Conservation (phyloP, 2,329 filamentous ascomycete species). For the Corinectria fuckeliana region DNA sequence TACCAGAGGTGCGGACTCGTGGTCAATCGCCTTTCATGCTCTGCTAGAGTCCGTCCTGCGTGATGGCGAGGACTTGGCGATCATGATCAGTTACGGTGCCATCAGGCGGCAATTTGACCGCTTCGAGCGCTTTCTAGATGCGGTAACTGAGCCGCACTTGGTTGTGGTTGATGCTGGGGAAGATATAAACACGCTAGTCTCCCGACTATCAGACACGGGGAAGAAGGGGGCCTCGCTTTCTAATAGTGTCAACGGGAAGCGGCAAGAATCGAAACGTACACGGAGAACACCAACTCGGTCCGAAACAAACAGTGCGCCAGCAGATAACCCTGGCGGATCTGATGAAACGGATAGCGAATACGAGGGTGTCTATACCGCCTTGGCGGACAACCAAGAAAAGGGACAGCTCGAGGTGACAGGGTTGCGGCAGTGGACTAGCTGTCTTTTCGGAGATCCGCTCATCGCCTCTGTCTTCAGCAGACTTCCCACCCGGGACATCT, state of each 20-base stretch:
- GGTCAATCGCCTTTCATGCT: conserved; percentile 63
- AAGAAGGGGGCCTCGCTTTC: conserved; percentile 3
- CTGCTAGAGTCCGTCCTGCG: conserved; percentile 63
- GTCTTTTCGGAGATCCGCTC: conserved; percentile 66
- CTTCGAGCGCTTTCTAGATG: conserved; percentile 57
- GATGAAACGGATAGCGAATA: conserved; percentile 11
- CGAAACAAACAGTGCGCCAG: background rate
- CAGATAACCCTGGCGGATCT: conserved; percentile 2
- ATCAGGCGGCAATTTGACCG: conserved; percentile 60
- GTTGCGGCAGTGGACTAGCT: conserved; percentile 64
- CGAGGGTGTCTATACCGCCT: conserved; percentile 3
- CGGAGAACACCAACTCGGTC: background rate
- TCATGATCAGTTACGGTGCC: conserved; percentile 62
- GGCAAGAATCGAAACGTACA: conserved; percentile 4
- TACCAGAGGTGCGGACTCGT: conserved; percentile 47
- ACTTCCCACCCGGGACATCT: conserved; percentile 51
- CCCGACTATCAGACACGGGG: conserved; percentile 4
- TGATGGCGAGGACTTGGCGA: conserved; percentile 65
- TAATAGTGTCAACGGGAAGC: conserved; percentile 4
- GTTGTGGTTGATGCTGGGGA: conserved; percentile 61
- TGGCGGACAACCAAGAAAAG: conserved; percentile 2
- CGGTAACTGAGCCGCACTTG: conserved; percentile 57
- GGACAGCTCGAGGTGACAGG: conserved; percentile 51
- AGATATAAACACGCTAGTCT: conserved; percentile 57
- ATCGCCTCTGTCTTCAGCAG: conserved; percentile 58